Percentiles rank a stretch among this genome's conserved stretches.
Evolutionary conservation across 192 early-diverging fungal genomes (phyloP).

Genomic region (Paraglomus occultum): DNA sequence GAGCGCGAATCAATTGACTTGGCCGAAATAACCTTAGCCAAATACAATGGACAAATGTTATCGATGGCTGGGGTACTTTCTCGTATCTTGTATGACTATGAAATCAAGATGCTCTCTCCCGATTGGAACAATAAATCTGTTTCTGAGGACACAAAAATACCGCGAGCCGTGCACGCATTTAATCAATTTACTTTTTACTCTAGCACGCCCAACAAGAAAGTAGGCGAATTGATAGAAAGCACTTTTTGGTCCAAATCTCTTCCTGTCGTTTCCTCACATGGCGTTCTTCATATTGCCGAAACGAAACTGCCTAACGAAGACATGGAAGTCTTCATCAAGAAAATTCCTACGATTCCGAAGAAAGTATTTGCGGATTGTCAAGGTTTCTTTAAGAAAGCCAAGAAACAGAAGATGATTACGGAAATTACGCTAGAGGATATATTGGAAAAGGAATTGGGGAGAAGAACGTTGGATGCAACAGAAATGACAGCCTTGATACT

Average conservation of each 20-base stretch:
- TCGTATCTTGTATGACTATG: conserved; percentile 76
- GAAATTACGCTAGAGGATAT: conserved; percentile 63
- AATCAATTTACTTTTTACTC: conserved; percentile 63
- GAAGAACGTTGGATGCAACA: conserved; percentile 44
- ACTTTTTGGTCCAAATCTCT: conserved; percentile 60
- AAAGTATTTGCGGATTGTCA: conserved; percentile 51
- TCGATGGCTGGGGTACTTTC: conserved; percentile 68
- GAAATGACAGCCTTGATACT: conserved; percentile 69
- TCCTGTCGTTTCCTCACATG: conserved; percentile 65
- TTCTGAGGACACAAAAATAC: conserved; percentile 19
- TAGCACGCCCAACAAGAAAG: conserved; percentile 68
- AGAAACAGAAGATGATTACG: conserved; percentile 42
- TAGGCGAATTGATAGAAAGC: conserved; percentile 56
- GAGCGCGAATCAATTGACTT: conserved; percentile 90
- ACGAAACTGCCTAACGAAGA: conserved; percentile 63
- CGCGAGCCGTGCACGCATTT: conserved; percentile 66
- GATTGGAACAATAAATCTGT: conserved; percentile 35
- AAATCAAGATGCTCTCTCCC: conserved; percentile 55
- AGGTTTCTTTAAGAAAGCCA: conserved; percentile 54
- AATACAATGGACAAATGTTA: conserved; percentile 85
- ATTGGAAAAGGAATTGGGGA: conserved; percentile 54
- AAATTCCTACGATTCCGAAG: conserved; percentile 57
- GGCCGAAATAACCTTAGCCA: conserved; percentile 72
- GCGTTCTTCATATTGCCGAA: conserved; percentile 48
- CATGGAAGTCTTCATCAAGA: conserved; percentile 62